Evolutionary conservation across 2,329 filamentous ascomycete species (phyloP).

Genomic region (Xylaria sp.): DNA sequence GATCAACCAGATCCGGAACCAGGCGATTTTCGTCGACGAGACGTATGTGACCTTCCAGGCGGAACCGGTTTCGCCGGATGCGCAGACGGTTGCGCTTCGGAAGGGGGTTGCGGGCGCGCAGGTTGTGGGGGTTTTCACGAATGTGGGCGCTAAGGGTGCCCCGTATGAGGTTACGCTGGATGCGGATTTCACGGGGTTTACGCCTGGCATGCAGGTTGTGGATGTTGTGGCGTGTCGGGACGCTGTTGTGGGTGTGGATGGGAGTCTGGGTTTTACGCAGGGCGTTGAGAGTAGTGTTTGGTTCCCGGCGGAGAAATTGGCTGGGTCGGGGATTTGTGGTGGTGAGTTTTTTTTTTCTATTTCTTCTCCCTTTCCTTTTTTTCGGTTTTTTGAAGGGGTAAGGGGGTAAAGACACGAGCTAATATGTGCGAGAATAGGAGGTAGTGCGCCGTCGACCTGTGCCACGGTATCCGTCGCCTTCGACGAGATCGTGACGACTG

Average conservation of each 20-base stretch:
- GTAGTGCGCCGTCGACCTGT: constrained; percentile 17
- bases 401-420: neutral
- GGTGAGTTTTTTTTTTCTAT: constrained; percentile 8
- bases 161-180: constrained; percentile 33
- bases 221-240: constrained; percentile 43
- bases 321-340: constrained; percentile 17
- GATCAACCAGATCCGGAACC: constrained; percentile 46
- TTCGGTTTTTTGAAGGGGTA: no score
- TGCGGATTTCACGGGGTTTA: constrained; percentile 36
- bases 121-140: constrained; percentile 39
- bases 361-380: no score
- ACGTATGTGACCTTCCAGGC: constrained; percentile 38
- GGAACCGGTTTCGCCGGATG: constrained; percentile 36
- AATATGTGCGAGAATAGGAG: neutral
- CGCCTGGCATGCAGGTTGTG: constrained; percentile 30
- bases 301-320: constrained; percentile 26
- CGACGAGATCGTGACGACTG: constrained; percentile 41
- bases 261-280: constrained; percentile 41
- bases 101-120: constrained; percentile 35
- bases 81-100: constrained; percentile 39
- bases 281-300: constrained; percentile 37
- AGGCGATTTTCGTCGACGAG: constrained; percentile 36
- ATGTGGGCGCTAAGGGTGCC: constrained; percentile 34
- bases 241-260: constrained; percentile 38
- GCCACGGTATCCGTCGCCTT: constrained; percentile 41